phyloP scores from a whole-genome alignment of 1,284 basidiomycete genomes.

The Malassezia restricta region DNA sequence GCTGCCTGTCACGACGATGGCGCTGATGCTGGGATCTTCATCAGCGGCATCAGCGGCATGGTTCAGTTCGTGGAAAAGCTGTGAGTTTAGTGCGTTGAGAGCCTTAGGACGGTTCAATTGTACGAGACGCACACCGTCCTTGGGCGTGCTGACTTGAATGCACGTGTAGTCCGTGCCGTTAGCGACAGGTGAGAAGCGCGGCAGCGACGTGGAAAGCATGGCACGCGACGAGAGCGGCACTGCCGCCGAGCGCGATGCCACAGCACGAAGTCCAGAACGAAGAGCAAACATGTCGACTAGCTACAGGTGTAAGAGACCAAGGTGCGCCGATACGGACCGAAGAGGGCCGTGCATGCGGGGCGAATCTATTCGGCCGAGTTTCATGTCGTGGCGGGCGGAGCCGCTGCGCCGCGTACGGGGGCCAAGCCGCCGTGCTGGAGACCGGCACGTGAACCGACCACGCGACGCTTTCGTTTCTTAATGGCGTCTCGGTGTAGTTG shows the following conservation, averaged over 20 bases:
- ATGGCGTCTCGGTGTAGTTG: conserved; percentile 34
- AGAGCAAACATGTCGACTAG: conserved; percentile 14
- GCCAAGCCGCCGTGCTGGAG: neutral
- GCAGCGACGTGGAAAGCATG: conserved; percentile 28
- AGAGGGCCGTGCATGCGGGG: neutral
- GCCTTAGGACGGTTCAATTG: conserved; percentile 92
- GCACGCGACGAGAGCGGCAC: conserved; percentile 13
- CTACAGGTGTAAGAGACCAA: neutral
- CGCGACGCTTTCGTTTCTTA: conserved; percentile 21
- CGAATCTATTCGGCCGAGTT: conserved; percentile 1
- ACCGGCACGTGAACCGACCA: conserved; percentile 16
- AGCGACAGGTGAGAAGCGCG: conserved; percentile 18
- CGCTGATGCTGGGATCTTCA: conserved; percentile 50
- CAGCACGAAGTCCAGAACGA: conserved; percentile 18
- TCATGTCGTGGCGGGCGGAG: too few relatives aligned
- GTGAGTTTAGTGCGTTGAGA: conserved; percentile 57
- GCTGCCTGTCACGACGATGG: conserved; percentile 84
- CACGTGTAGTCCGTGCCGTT: conserved; percentile 50
- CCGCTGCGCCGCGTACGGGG: neutral
- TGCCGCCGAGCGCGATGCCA: conserved; percentile 9
- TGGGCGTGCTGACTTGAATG: conserved; percentile 63
- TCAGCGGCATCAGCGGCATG: conserved; percentile 65
- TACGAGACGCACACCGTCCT: conserved; percentile 68
- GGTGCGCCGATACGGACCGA: neutral
- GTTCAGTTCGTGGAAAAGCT: conserved; percentile 57